phyloP scores from a whole-genome alignment of 208 protist species.

The Trypanosoma boissoni region DNA sequence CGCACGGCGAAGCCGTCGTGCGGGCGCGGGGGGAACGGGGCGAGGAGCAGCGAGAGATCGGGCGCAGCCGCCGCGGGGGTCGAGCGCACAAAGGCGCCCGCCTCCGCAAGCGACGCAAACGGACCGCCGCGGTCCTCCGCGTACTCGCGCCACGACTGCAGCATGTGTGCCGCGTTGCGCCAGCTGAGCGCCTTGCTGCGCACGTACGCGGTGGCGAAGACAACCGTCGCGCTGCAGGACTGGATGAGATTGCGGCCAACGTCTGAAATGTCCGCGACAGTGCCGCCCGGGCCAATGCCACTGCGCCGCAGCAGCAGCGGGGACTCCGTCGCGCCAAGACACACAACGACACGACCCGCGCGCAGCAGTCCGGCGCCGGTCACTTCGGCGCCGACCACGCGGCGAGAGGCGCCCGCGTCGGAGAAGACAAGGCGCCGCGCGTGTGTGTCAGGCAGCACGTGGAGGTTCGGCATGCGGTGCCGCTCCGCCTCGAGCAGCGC shows the following conservation, averaged over 20 bases:
- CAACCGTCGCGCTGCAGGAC: conserved; percentile 35
- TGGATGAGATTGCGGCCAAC: conserved; percentile 72
- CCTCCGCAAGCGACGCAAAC: conserved; percentile 60
- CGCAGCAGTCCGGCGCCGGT: conserved; percentile 2
- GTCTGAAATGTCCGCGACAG: conserved; percentile 33
- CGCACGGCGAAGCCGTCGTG: conserved; percentile 65
- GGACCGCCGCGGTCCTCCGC: conserved; percentile 53
- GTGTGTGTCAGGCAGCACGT: conserved; percentile 24
- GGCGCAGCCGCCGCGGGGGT: conserved; percentile 21
- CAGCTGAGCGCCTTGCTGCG: conserved; percentile 68
- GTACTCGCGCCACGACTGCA: conserved; percentile 69
- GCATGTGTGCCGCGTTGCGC: conserved; percentile 53
- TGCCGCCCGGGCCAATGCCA: conserved; percentile 40
- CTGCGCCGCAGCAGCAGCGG: conserved; percentile 62
- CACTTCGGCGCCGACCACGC: conserved; percentile 20
- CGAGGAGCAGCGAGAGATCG: conserved; percentile 61
- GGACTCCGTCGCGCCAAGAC: conserved; percentile 47
- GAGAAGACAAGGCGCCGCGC: conserved; percentile 39
- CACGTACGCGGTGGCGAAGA: conserved; percentile 42
- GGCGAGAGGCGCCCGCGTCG: conserved; percentile 15
- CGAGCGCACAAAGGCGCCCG: conserved; percentile 55
- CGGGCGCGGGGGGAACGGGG: conserved; percentile 24
- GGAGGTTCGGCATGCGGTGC: conserved; percentile 38
- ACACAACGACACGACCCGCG: conserved; percentile 35
- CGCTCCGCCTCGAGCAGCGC: conserved; percentile 28